Percentiles rank a stretch among this genome's conserved stretches.
These are phyloP conservation scores for Tetracentron sinense DNA, from an alignment of 164 flowering plant genomes.

Conservation along the genomic window DNA sequence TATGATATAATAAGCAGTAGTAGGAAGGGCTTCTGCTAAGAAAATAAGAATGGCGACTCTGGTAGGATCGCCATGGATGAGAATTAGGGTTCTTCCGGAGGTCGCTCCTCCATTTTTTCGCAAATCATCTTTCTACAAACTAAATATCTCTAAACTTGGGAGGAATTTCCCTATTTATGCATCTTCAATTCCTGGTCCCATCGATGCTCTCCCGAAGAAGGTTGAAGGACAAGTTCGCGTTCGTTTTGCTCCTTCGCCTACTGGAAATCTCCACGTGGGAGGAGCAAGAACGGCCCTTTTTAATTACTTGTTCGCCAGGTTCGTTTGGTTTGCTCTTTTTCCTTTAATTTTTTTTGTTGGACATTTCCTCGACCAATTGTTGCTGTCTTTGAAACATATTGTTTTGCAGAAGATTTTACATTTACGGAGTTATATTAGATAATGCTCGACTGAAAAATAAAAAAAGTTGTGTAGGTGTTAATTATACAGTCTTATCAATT, in stretches of 20 bases:
- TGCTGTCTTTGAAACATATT: too few relatives aligned
- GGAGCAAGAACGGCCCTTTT: slow-evolving; percentile 97
- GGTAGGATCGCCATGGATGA: slow-evolving; percentile 41
- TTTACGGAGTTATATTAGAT: too few relatives aligned
- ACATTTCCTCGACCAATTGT: too few relatives aligned
- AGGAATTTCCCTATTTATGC: slow-evolving; percentile 35
- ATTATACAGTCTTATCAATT: not conserved
- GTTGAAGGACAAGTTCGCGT: slow-evolving; percentile 57
- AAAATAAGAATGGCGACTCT: slow-evolving; percentile 35
- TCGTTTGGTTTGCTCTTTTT: not conserved
- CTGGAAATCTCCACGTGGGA: slow-evolving; percentile 95
- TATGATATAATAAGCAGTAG: too few relatives aligned
- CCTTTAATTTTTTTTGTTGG: not conserved
- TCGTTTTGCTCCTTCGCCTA: slow-evolving; percentile 97
- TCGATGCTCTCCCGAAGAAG: slow-evolving; percentile 15
- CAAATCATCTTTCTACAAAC: slow-evolving; percentile 10
- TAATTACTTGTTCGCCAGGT: slow-evolving; percentile 90
- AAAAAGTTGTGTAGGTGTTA: not conserved
- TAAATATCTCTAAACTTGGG: slow-evolving; percentile 3
- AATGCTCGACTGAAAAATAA: too few relatives aligned
- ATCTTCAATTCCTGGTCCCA: slow-evolving; percentile 11
- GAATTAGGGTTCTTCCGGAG: slow-evolving; percentile 38
- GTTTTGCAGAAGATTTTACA: too few relatives aligned
- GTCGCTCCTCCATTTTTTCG: slow-evolving; percentile 27
- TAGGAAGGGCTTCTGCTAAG: not conserved